Evolutionary conservation across 768 basidiomycete genomes (phyloP).

Genomic region (Russula brevipes): DNA sequence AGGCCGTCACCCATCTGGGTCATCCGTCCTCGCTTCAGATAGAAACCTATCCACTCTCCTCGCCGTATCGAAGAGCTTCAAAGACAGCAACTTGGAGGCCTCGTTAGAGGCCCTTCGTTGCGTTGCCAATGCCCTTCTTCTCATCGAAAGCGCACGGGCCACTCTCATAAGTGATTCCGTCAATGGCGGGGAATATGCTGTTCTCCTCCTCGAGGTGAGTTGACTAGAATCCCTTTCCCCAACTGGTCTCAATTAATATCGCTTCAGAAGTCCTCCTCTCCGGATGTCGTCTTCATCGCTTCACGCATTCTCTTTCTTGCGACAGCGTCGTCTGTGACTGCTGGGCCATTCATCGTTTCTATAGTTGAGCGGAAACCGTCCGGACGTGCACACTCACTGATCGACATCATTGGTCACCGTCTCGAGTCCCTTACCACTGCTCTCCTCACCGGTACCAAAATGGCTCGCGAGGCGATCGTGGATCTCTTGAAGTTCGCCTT

Average conservation of each 20-base stretch:
- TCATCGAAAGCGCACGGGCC: slow-evolving; percentile 56
- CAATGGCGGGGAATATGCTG: slow-evolving; percentile 53
- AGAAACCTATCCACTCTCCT: slow-evolving; percentile 56
- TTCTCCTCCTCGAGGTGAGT: slow-evolving; percentile 57
- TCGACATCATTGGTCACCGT: slow-evolving; percentile 57
- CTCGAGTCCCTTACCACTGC: slow-evolving; percentile 50
- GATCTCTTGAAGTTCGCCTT: slow-evolving; percentile 84
- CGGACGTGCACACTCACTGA: slow-evolving; percentile 43
- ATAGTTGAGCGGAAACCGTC: slow-evolving; percentile 61
- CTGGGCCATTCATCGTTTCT: slow-evolving; percentile 45
- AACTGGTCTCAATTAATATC: not conserved
- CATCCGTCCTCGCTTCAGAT: slow-evolving; percentile 50
- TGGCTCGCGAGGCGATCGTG: slow-evolving; percentile 66
- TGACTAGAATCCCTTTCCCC: not conserved
- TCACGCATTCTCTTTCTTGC: slow-evolving; percentile 73
- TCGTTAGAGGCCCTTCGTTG: slow-evolving; percentile 67
- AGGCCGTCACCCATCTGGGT: slow-evolving; percentile 65
- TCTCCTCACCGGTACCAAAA: slow-evolving; percentile 47
- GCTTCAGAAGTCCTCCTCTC: slow-evolving; percentile 51
- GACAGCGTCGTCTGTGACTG: slow-evolving; percentile 49
- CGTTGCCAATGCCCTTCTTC: slow-evolving; percentile 73
- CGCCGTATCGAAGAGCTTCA: slow-evolving; percentile 45
- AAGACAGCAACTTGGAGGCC: slow-evolving; percentile 50
- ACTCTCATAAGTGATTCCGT: slow-evolving; percentile 55
- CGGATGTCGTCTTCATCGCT: slow-evolving; percentile 67